These are phyloP conservation scores for Pochonia chlamydosporia DNA, from an alignment of 2,329 filamentous ascomycete species.

Conservation along the genomic window DNA sequence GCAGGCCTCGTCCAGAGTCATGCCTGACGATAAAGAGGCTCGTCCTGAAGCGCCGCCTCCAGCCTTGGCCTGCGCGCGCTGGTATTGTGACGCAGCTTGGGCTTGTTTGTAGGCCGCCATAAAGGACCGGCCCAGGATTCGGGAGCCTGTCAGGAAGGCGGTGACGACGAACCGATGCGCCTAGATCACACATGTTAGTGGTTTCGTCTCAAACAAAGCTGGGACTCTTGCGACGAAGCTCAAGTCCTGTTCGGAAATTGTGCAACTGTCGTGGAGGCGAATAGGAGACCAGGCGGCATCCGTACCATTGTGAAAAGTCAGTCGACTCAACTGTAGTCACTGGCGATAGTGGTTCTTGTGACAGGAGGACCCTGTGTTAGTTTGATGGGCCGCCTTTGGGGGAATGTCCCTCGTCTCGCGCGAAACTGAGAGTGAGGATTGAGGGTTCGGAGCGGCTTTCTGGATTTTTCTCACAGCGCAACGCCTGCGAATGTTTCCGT, in stretches of 20 bases:
- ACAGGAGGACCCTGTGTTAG: slow-evolving; percentile 1
- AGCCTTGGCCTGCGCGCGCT: slow-evolving; percentile 62
- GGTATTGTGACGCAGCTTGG: slow-evolving; percentile 77
- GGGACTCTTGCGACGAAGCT: background rate
- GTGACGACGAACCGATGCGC: slow-evolving; percentile 86
- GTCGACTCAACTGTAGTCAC: slow-evolving; percentile 1
- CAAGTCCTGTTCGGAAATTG: background rate
- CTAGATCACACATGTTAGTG: slow-evolving; percentile 36
- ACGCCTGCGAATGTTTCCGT: slow-evolving; percentile 19
- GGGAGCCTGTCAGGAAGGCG: slow-evolving; percentile 83
- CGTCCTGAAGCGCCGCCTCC: slow-evolving; percentile 50
- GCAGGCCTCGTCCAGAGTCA: slow-evolving; percentile 94
- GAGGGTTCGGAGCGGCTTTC: slow-evolving; percentile 11
- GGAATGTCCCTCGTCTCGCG: slow-evolving; percentile 19
- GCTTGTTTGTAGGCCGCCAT: slow-evolving; percentile 94
- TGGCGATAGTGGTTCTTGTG: background rate
- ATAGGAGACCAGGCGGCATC: slow-evolving; percentile 8
- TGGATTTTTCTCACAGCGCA: slow-evolving; percentile 22
- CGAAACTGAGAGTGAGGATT: slow-evolving; percentile 16
- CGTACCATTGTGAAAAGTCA: slow-evolving; percentile 23
- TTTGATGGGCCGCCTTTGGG: slow-evolving; percentile 1
- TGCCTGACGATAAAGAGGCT: slow-evolving; percentile 57
- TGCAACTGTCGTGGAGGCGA: background rate
- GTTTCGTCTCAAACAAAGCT: background rate
- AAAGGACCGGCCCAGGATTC: slow-evolving; percentile 90